Conservation (phyloP, 148 eudicot species). For the Fagopyrum tataricum region DNA sequence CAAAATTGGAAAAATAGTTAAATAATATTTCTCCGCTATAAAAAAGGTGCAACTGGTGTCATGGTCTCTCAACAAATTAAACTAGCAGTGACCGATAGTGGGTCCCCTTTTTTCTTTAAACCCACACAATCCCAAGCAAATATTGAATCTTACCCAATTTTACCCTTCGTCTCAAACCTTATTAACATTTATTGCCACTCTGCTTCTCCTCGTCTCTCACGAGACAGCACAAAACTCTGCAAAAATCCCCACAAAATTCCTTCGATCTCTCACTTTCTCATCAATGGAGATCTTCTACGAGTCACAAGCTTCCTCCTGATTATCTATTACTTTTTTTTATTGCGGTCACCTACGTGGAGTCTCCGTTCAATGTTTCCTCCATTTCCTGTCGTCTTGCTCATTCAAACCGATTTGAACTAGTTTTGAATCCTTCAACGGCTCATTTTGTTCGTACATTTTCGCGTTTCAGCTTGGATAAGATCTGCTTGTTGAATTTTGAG, state of each 20-base stretch:
- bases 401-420: background rate
- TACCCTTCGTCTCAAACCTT: constrained; percentile 22
- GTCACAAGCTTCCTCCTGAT: constrained; percentile 7
- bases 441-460: constrained; percentile 18
- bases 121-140: constrained; percentile 24
- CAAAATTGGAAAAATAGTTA: background rate
- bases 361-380: background rate
- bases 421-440: constrained; percentile 14
- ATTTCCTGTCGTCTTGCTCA: constrained; percentile 7
- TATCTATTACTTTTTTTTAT: background rate
- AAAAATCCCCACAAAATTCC: constrained; percentile 16
- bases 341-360: background rate
- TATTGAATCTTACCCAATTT: constrained; percentile 15
- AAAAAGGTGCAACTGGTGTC: background rate
- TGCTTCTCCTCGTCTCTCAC: constrained; percentile 12
- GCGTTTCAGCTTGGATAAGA: constrained; percentile 25
- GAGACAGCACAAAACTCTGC: constrained; percentile 2
- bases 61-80: constrained; percentile 15
- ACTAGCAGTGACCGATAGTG: background rate
- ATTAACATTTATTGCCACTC: constrained; percentile 32
- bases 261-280: constrained; percentile 25
- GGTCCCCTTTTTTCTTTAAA: constrained; percentile 25
- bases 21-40: background rate
- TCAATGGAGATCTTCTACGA: constrained; percentile 23
- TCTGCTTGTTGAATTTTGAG: constrained; percentile 10